phyloP scores from a whole-genome alignment of 75 land plant species.

The Pinus albicaulis region DNA sequence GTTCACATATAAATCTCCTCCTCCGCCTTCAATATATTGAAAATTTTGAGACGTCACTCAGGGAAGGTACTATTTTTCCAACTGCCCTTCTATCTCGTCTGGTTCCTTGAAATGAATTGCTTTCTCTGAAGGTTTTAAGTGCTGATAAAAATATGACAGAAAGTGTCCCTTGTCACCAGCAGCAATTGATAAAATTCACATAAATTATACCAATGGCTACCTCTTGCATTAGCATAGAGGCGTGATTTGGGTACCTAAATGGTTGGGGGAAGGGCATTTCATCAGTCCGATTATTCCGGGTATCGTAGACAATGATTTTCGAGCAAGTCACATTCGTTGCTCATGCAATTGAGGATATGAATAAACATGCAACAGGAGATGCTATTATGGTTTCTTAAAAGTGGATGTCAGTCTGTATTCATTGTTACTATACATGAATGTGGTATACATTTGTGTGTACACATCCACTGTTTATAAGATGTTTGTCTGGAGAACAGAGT shows the following conservation, averaged over 20 bases:
- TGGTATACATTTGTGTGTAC: no score
- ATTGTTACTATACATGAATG: no score
- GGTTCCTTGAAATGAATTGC: background rate
- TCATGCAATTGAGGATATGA: background rate
- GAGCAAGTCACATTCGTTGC: slow-evolving; percentile 5
- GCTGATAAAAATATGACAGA: background rate
- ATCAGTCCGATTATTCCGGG: background rate
- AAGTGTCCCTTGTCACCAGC: background rate
- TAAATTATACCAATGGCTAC: background rate
- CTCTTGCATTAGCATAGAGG: background rate
- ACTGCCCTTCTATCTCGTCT: background rate
- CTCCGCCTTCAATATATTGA: slow-evolving; percentile 15
- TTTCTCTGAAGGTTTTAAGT: background rate
- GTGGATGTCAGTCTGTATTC: no score
- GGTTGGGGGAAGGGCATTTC: background rate
- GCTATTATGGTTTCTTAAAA: background rate
- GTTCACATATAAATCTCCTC: slow-evolving; percentile 19
- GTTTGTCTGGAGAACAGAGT: no score
- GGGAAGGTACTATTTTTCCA: background rate
- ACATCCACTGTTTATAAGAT: no score
- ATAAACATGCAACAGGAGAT: background rate
- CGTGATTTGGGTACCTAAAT: background rate
- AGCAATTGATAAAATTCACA: background rate
- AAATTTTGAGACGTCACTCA: background rate
- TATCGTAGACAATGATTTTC: slow-evolving; percentile 1